Percentiles rank a stretch among this genome's conserved stretches.
Conservation (phyloP, 441 rosid genomes). For the Bruguiera hainesii region DNA sequence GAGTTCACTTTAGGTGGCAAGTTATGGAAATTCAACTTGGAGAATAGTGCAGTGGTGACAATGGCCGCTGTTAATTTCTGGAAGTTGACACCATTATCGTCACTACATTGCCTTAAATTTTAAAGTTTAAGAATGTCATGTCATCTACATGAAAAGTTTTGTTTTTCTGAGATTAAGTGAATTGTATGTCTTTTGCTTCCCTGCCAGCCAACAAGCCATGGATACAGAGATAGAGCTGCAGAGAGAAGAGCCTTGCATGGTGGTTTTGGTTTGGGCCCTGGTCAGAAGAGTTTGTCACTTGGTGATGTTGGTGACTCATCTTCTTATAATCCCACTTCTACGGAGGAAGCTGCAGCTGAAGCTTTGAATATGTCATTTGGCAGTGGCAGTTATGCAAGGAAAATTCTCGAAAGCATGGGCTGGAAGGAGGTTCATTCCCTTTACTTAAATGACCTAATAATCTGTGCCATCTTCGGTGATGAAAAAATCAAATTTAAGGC, state of each 20-base stretch:
- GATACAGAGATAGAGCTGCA: slow-evolving; percentile 88
- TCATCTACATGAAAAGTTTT: not conserved
- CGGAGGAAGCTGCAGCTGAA: slow-evolving; percentile 63
- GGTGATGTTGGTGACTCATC: slow-evolving; percentile 25
- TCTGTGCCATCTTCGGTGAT: too few relatives aligned
- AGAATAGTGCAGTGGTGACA: not conserved
- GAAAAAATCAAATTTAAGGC: too few relatives aligned
- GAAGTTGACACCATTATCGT: not conserved
- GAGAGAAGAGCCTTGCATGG: slow-evolving; percentile 86
- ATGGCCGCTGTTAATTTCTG: not conserved
- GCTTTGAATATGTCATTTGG: slow-evolving; percentile 72
- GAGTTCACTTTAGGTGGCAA: too few relatives aligned
- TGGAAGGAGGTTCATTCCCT: slow-evolving; percentile 71
- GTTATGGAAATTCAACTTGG: not conserved
- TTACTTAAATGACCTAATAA: too few relatives aligned
- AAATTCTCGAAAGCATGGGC: slow-evolving; percentile 78
- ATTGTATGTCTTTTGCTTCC: slow-evolving; percentile 11
- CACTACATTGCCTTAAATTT: not conserved
- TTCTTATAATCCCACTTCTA: slow-evolving; percentile 26
- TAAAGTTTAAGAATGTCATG: not conserved
- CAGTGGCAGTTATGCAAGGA: slow-evolving; percentile 77
- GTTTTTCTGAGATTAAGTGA: not conserved
- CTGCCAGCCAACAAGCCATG: slow-evolving; percentile 39
- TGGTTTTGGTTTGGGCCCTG: slow-evolving; percentile 85
- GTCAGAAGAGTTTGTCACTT: slow-evolving; percentile 48